Evolutionary conservation across 306 rosid species (phyloP).

Genomic region (Alnus rubra): DNA sequence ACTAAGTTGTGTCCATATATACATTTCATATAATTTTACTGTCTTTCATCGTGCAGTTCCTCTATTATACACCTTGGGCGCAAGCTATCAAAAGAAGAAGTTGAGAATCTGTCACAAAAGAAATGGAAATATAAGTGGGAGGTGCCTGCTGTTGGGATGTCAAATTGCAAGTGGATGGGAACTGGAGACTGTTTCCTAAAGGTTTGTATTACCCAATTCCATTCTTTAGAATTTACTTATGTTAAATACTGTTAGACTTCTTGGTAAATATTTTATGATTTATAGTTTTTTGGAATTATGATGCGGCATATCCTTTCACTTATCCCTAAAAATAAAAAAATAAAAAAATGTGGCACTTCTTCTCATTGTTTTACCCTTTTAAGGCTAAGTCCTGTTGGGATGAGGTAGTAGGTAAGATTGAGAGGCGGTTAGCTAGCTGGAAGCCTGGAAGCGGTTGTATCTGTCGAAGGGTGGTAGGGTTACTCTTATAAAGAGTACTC

Average conservation of each 20-base stretch:
- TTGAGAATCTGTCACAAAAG: slow-evolving; percentile 41
- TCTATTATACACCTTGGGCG: slow-evolving; percentile 65
- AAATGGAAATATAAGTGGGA: slow-evolving; percentile 70
- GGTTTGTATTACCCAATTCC: slow-evolving; percentile 44
- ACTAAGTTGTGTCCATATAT: not conserved
- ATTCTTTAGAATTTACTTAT: not conserved
- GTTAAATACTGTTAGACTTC: not conserved
- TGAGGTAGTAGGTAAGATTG: too few relatives aligned
- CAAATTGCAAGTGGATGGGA: slow-evolving; percentile 85
- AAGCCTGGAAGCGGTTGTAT: too few relatives aligned
- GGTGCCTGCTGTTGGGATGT: slow-evolving; percentile 65
- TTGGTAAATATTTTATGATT: not conserved
- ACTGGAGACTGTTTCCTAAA: slow-evolving; percentile 68
- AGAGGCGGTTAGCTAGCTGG: too few relatives aligned
- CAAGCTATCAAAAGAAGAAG: slow-evolving; percentile 66
- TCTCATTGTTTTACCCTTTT: not conserved
- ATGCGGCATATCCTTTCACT: not conserved
- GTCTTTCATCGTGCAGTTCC: slow-evolving; percentile 45
- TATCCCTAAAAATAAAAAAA: not conserved
- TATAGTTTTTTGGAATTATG: not conserved
- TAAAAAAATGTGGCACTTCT: not conserved
- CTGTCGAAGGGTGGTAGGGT: too few relatives aligned
- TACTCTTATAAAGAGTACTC: too few relatives aligned
- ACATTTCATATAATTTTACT: not conserved
- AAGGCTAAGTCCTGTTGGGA: too few relatives aligned